These are phyloP conservation scores for Clonostachys chloroleuca DNA, from an alignment of 2,329 filamentous ascomycete genomes.

Conservation along the genomic window DNA sequence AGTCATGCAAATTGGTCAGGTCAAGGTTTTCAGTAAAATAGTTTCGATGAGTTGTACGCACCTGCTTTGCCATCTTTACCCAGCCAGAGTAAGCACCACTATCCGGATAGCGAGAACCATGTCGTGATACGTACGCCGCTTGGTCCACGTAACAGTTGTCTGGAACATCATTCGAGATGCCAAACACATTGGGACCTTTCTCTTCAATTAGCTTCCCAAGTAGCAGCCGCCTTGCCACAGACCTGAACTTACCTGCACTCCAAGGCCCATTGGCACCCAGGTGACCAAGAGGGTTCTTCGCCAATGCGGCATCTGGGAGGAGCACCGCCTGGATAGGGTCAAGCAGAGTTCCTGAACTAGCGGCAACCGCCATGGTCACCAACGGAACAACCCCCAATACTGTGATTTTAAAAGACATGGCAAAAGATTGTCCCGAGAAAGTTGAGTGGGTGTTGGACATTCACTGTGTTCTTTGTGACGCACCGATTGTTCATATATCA, in stretches of 20 bases:
- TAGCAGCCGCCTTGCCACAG: no score
- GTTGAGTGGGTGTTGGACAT: no score
- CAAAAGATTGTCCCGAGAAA: no score
- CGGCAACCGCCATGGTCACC: no score
- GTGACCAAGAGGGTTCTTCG: constrained; percentile 35
- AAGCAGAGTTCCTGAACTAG: no score
- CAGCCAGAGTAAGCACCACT: constrained; percentile 54
- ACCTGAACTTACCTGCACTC: constrained; percentile 34
- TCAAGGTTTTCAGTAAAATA: background rate
- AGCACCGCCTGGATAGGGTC: no score
- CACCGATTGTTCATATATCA: no score
- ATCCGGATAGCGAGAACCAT: constrained; percentile 61
- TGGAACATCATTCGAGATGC: constrained; percentile 48
- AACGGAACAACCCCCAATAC: no score
- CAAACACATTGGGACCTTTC: constrained; percentile 49
- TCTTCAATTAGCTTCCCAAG: background rate
- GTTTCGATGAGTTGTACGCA: constrained; percentile 12
- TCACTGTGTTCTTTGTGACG: no score
- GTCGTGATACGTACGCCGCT: constrained; percentile 54
- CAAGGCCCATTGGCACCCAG: constrained; percentile 50
- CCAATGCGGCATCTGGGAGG: no score
- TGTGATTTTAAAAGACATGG: no score
- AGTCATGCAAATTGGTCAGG: background rate
- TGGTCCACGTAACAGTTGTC: constrained; percentile 54
- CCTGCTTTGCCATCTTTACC: constrained; percentile 38